Conservation (phyloP, 2,329 filamentous ascomycete genomes). For the Colletotrichum sojae region DNA sequence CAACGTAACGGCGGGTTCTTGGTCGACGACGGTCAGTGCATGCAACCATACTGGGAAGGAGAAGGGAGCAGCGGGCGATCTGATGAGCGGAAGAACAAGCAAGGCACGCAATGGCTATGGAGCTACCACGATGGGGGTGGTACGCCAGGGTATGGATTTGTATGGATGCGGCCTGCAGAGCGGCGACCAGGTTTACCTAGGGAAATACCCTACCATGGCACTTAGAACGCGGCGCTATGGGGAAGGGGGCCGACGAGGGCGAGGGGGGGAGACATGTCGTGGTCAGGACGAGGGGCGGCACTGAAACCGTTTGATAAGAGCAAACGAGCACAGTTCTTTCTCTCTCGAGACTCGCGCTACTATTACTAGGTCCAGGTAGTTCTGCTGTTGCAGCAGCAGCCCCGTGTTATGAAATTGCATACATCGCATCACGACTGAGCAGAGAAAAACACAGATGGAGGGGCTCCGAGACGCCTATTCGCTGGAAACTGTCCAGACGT, state of each 20-base stretch:
- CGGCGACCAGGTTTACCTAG: slow-evolving; percentile 36
- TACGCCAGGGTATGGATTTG: neutral
- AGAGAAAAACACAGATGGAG: slow-evolving; percentile 2
- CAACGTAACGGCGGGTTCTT: slow-evolving; percentile 35
- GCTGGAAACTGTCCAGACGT: neutral
- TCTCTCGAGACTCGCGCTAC: too few species aligned
- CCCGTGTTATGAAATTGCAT: slow-evolving; percentile 36
- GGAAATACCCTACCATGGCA: slow-evolving; percentile 31
- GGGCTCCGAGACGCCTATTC: neutral
- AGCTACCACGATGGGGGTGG: slow-evolving; percentile 42
- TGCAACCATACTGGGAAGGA: slow-evolving; percentile 66
- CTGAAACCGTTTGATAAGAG: slow-evolving; percentile 42
- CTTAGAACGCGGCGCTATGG: slow-evolving; percentile 43
- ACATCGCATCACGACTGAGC: slow-evolving; percentile 8
- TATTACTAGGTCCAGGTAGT: slow-evolving; percentile 1
- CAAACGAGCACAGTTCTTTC: slow-evolving; percentile 29
- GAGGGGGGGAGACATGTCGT: slow-evolving; percentile 33
- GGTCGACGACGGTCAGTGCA: slow-evolving; percentile 51
- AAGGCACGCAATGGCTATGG: slow-evolving; percentile 40
- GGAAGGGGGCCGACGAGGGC: slow-evolving; percentile 12
- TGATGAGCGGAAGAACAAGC: slow-evolving; percentile 47
- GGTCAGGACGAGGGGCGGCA: slow-evolving; percentile 32
- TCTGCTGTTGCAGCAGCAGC: slow-evolving; percentile 16
- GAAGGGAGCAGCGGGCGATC: slow-evolving; percentile 56
- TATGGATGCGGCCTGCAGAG: slow-evolving; percentile 41